Base-by-base conservation (phyloP, 2,329 filamentous ascomycete species). In the Pyricularia sp. region DNA sequence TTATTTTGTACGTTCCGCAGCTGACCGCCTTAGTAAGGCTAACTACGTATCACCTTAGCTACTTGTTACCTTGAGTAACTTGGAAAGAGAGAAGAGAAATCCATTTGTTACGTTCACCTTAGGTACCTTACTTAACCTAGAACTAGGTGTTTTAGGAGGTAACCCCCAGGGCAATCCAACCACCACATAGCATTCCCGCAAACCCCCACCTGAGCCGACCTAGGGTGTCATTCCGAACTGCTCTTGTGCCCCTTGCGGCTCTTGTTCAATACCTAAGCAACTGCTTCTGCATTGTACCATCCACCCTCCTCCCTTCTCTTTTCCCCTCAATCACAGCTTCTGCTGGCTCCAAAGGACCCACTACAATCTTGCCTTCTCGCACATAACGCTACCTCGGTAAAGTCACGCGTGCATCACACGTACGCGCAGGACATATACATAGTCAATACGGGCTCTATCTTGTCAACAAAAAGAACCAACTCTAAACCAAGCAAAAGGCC, bases 401-500 rank as follows among this genome's bases (percentile, higher is more conserved):
- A 19, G 40, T 49, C 5, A 49, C 40, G 19, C 40, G 40, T 10
- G 40, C 40, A n/a, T 49, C 19, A n/a, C 40, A 49, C 19, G 7
- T n/a, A n/a, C 19, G 40, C 40, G 40, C 40, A n/a, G 19, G 40
- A n/a, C 16, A 49, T 19, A 19, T 6, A 49, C 40, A 8, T 49
- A 49, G n/a, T n/a, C 19, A 19, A 19, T 7, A 49, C 16, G 40
- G 40, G 16, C 40, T 49, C 40, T 16, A 49, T 49, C 19, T 6
- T 49, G 40, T n/a, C 40, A 9, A n/a, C 40, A 49, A 49, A 49
- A 49, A n/a, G 2, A 35, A 35, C 13, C 13, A 35, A 16, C 19
- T n/a, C 40, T 35, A n/a, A 49, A 19, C 5, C 19, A 49, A 19
- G 16, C n/a, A n/a, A n/a, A n/a, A 40, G 31, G 69, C 66, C 70